Percentiles rank a stretch among this genome's conserved stretches.
Evolutionary conservation across 78 protist genomes (phyloP).

Genomic region (Guillardia theta): DNA sequence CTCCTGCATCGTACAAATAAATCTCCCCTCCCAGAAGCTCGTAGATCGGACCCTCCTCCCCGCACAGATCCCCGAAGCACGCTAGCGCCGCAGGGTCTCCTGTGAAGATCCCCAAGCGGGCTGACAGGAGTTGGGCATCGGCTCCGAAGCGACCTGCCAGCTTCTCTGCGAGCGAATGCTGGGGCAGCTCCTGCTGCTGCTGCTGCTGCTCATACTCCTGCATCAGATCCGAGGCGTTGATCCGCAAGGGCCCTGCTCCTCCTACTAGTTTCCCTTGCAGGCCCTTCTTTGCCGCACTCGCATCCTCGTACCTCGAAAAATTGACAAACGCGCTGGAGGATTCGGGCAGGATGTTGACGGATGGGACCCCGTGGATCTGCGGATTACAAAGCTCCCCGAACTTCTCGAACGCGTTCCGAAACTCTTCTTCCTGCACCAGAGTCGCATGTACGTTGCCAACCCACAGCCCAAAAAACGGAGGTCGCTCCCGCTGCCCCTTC

Average conservation of each 20-base stretch:
- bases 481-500: not conserved
- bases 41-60: not conserved
- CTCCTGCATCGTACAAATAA: not conserved
- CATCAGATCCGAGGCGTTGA: not conserved
- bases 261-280: constrained; percentile 18
- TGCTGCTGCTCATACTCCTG: not conserved
- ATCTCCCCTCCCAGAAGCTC: constrained; percentile 1
- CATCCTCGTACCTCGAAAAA: constrained; percentile 3
- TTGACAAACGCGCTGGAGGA: not conserved
- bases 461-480: not conserved
- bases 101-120: too few relatives aligned
- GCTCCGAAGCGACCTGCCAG: not conserved
- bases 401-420: not conserved
- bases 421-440: not conserved
- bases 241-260: not conserved
- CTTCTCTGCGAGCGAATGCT: not conserved
- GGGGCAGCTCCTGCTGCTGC: not conserved
- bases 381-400: constrained; percentile 5
- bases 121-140: too few relatives aligned
- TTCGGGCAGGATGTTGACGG: not conserved
- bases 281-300: not conserved
- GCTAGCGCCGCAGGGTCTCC: not conserved
- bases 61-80: not conserved
- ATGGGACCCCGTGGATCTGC: not conserved
- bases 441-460: not conserved